phyloP scores from a whole-genome alignment of 306 rosid genomes.

The Citrullus mucosospermus region DNA sequence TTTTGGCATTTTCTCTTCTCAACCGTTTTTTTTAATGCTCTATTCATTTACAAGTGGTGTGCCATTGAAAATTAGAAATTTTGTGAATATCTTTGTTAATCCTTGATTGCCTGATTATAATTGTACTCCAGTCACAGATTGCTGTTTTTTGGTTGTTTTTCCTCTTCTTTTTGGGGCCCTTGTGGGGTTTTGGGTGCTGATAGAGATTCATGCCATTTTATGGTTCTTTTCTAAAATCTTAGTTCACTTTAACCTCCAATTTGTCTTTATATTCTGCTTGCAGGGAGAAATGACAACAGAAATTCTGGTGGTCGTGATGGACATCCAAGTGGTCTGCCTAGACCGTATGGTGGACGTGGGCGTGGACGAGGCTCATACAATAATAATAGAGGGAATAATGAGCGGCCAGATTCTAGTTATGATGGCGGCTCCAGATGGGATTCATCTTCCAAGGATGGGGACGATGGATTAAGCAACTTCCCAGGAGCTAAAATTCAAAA shows the following conservation, averaged over 20 bases:
- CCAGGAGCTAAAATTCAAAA: constrained; percentile 74
- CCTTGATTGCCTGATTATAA: neutral
- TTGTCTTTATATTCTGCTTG: neutral
- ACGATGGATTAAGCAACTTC: constrained; percentile 51
- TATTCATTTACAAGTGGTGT: neutral
- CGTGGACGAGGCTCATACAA: constrained; percentile 65
- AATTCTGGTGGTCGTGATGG: constrained; percentile 12
- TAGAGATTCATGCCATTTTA: neutral
- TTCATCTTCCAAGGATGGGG: constrained; percentile 49
- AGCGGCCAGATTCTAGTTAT: constrained; percentile 54
- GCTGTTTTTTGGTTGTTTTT: neutral
- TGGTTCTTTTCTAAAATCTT: neutral
- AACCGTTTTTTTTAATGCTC: neutral
- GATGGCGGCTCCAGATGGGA: constrained; percentile 46
- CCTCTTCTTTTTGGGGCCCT: neutral
- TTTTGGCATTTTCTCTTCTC: neutral
- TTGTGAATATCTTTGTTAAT: neutral
- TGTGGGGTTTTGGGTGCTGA: neutral
- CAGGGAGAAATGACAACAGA: constrained; percentile 23
- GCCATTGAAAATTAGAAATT: neutral
- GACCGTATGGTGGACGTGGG: constrained; percentile 64
- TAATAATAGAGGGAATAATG: constrained; percentile 46
- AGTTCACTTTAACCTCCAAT: neutral
- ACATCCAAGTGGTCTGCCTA: constrained; percentile 81
- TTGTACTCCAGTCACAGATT: neutral